Evolutionary conservation across 208 protist genomes (phyloP).

Genomic region (Trypanosoma platydactyli): DNA sequence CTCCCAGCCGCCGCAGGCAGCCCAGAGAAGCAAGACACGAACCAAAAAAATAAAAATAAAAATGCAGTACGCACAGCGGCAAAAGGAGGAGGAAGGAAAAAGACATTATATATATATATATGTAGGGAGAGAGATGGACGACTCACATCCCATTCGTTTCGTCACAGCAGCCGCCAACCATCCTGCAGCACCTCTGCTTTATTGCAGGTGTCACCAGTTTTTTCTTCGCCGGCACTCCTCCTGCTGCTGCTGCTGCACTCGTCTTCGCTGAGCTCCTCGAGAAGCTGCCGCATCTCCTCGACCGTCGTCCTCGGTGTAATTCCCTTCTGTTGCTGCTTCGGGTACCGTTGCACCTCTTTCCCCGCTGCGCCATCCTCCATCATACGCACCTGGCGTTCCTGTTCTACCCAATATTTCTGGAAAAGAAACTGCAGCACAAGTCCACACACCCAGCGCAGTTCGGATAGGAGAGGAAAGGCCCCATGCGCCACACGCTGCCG

Average conservation of each 20-base stretch:
- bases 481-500: slow-evolving; percentile 87
- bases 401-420: slow-evolving; percentile 70
- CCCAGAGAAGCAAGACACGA: background rate
- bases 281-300: slow-evolving; percentile 60
- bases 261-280: slow-evolving; percentile 39
- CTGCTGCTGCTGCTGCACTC: background rate
- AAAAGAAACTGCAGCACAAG: slow-evolving; percentile 82
- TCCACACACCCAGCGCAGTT: slow-evolving; percentile 79
- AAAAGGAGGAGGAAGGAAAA: background rate
- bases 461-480: slow-evolving; percentile 50
- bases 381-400: slow-evolving; percentile 54
- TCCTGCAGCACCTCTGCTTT: slow-evolving; percentile 4
- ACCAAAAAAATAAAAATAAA: slow-evolving; percentile 7
- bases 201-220: slow-evolving; percentile 11
- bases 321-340: background rate
- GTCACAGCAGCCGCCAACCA: slow-evolving; percentile 5
- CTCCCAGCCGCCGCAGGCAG: background rate
- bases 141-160: background rate
- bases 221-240: slow-evolving; percentile 8
- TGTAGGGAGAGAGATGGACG: no score
- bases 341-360: slow-evolving; percentile 3
- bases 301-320: slow-evolving; percentile 26
- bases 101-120: no score
- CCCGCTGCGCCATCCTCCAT: slow-evolving; percentile 39
- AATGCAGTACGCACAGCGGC: no score